A percentile compares a stretch with the other conserved stretches of the same genome.
Evolutionary conservation across 305 asterid genomes (phyloP).

Genomic region (Fraxinus platypoda): DNA sequence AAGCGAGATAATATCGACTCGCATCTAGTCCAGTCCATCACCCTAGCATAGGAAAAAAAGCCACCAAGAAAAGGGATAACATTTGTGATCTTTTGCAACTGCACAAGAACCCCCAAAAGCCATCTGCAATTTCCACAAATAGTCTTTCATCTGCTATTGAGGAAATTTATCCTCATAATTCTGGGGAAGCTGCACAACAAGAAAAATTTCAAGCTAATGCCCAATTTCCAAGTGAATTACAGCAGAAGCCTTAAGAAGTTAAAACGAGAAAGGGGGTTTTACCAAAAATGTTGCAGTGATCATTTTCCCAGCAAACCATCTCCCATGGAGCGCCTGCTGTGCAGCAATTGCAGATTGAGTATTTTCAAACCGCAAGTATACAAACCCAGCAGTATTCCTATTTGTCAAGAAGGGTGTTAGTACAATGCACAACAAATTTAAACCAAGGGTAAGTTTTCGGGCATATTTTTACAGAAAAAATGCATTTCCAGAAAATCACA

Average conservation of each 20-base stretch:
- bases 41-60: background rate
- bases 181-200: constrained; percentile 41
- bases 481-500: background rate
- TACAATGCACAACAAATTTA: background rate
- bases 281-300: constrained; percentile 77
- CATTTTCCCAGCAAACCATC: constrained; percentile 88
- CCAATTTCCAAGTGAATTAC: background rate
- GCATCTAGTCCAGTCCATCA: background rate
- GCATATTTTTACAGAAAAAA: background rate
- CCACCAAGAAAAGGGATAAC: background rate
- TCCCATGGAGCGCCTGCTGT: constrained; percentile 67
- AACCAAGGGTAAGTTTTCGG: background rate
- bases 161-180: constrained; percentile 61
- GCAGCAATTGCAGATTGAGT: constrained; percentile 55
- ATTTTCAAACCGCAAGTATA: constrained; percentile 62
- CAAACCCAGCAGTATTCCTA: constrained; percentile 65
- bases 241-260: background rate
- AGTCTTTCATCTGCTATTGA: constrained; percentile 39
- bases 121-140: background rate
- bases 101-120: background rate
- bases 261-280: background rate
- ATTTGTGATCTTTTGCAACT: background rate
- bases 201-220: background rate
- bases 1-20: background rate
- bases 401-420: constrained; percentile 12